Evolutionary conservation across 495 filamentous ascomycete species (phyloP).

Genomic region (Cercophora scortea): DNA sequence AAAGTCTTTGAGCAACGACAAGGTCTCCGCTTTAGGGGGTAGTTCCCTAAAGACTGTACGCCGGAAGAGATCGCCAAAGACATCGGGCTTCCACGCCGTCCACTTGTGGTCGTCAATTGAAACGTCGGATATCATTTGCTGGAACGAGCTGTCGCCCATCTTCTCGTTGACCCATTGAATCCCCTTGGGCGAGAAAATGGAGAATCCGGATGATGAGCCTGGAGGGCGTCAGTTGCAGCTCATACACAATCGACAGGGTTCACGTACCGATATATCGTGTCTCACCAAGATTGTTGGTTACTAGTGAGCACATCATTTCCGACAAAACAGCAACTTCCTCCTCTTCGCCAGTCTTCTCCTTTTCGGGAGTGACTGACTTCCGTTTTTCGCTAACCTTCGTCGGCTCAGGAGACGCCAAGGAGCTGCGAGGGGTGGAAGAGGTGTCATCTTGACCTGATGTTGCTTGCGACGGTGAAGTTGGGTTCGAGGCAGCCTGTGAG

Average conservation of each 20-base stretch:
- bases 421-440: constrained; percentile 50
- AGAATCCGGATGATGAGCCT: constrained; percentile 97
- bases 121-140: constrained; percentile 83
- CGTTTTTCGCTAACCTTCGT: constrained; percentile 41
- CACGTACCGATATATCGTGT: constrained; percentile 87
- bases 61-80: constrained; percentile 88
- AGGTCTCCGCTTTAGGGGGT: constrained; percentile 70
- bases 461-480: constrained; percentile 38
- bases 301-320: constrained; percentile 98
- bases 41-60: constrained; percentile 75
- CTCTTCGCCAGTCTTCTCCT: constrained; percentile 48
- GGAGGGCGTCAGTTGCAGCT: constrained; percentile 13
- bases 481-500: constrained; percentile 35
- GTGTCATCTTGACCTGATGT: constrained; percentile 37
- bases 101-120: constrained; percentile 84
- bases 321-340: constrained; percentile 88
- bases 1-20: constrained; percentile 82
- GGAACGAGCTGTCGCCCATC: constrained; percentile 88
- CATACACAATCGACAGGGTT: too few species aligned
- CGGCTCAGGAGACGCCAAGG: constrained; percentile 54
- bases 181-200: constrained; percentile 88
- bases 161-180: constrained; percentile 99
- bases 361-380: constrained; percentile 24
- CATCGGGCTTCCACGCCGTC: constrained; percentile 93
- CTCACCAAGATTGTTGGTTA: constrained; percentile 96